Conservation (phyloP, 2,329 filamentous ascomycete species). For the Colletotrichum sp. region DNA sequence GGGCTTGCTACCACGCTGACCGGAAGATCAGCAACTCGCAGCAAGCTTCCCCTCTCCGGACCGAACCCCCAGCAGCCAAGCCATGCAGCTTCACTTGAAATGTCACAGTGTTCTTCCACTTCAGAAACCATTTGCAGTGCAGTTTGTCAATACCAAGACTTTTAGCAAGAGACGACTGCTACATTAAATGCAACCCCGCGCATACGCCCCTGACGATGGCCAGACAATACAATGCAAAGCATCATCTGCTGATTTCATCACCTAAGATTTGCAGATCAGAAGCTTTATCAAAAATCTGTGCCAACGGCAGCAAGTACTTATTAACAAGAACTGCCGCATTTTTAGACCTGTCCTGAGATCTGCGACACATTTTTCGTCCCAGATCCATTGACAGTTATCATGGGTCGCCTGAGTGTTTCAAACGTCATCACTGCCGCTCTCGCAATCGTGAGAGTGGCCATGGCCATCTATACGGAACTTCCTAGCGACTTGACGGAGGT, state of each 20-base stretch:
- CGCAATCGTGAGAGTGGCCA: neutral
- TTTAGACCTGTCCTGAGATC: neutral
- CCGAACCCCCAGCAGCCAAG: neutral
- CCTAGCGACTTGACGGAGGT: neutral
- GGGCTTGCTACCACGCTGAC: neutral
- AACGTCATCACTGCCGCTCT: neutral
- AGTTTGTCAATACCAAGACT: neutral
- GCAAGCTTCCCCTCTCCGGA: neutral
- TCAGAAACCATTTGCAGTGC: neutral
- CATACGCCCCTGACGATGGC: neutral
- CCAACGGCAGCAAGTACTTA: neutral
- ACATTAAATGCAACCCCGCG: neutral
- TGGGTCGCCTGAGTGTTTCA: neutral
- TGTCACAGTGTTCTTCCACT: neutral
- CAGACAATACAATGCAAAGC: neutral
- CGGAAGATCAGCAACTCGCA: neutral
- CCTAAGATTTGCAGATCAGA: neutral
- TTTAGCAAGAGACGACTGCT: neutral
- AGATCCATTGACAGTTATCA: fast-evolving
- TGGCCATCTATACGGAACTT: neutral
- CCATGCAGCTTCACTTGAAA: neutral
- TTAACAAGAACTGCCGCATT: neutral
- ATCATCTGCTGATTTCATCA: neutral
- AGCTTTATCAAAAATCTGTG: neutral
- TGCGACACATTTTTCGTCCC: too few relatives aligned